These are phyloP conservation scores for Senecio squalidus DNA, from an alignment of 140 eudicot species.

Conservation along the genomic window DNA sequence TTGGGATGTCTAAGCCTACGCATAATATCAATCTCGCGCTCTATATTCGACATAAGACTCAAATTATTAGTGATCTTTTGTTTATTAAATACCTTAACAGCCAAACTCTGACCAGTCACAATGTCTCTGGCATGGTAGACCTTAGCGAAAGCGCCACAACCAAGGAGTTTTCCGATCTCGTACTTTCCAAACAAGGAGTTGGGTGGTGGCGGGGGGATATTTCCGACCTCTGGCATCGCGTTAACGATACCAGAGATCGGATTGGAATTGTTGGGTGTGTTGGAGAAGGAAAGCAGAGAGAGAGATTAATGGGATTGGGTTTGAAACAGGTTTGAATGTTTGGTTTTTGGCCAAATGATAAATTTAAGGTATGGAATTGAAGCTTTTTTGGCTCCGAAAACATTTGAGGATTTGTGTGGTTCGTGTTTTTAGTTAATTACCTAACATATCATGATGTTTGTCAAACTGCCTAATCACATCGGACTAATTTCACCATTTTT, in stretches of 20 bases:
- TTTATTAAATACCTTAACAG: slow-evolving; percentile 55
- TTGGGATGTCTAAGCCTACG: slow-evolving; percentile 50
- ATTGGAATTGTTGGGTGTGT: slow-evolving; percentile 12
- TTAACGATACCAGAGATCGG: slow-evolving; percentile 39
- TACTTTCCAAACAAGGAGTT: slow-evolving; percentile 57
- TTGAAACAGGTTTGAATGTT: slow-evolving; percentile 26
- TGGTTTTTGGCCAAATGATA: background rate
- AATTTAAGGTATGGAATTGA: slow-evolving; percentile 14
- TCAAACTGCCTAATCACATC: too few relatives aligned
- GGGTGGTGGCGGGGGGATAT: slow-evolving; percentile 18
- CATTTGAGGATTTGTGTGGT: slow-evolving; percentile 22
- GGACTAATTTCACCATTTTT: too few relatives aligned
- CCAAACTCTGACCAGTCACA: slow-evolving; percentile 56
- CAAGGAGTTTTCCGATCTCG: slow-evolving; percentile 65
- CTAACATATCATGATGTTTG: too few relatives aligned
- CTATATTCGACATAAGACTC: slow-evolving; percentile 38
- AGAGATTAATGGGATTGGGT: slow-evolving; percentile 5
- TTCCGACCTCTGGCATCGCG: slow-evolving; percentile 44
- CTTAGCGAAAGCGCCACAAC: slow-evolving; percentile 77
- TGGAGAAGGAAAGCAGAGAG: slow-evolving; percentile 16
- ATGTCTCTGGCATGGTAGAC: slow-evolving; percentile 66
- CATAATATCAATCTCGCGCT: slow-evolving; percentile 72
- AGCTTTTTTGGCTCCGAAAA: slow-evolving; percentile 21
- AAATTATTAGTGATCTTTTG: slow-evolving; percentile 33
- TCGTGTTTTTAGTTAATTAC: background rate